Conservation (phyloP, 2,329 filamentous ascomycete species). For the Orbilia blumenaviensis region DNA sequence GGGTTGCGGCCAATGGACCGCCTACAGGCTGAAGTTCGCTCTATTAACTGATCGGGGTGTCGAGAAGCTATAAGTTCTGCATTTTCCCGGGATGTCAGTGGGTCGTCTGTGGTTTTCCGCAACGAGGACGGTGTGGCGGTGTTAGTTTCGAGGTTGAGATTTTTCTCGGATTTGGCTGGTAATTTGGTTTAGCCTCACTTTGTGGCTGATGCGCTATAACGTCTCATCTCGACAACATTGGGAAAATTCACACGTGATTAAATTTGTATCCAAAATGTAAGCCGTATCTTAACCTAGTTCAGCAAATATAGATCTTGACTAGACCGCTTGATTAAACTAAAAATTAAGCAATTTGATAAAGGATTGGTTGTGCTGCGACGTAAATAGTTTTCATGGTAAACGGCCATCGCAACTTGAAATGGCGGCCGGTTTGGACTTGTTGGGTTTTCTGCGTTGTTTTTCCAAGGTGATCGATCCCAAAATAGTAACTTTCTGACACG, state of each 20-base stretch:
- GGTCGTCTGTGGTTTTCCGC: neutral
- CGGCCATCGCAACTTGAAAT: neutral
- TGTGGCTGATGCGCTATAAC: conserved; percentile 6
- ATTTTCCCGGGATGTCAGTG: conserved; percentile 6
- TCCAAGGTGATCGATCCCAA: neutral
- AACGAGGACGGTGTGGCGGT: conserved; percentile 28
- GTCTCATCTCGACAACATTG: neutral
- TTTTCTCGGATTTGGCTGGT: conserved; percentile 26
- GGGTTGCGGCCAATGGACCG: conserved; percentile 44
- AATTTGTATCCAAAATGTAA: neutral
- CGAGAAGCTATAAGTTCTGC: conserved; percentile 17
- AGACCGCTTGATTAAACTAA: neutral
- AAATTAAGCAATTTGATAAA: neutral
- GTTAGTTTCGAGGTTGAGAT: conserved; percentile 25
- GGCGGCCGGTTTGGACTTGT: neutral
- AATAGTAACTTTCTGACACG: neutral
- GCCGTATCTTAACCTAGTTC: neutral
- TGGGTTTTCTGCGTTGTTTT: neutral
- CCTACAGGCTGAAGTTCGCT: conserved; percentile 9
- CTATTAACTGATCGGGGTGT: neutral
- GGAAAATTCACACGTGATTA: neutral
- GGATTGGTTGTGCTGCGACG: neutral
- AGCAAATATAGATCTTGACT: neutral
- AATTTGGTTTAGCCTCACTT: neutral
- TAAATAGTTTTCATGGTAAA: neutral